Evolutionary conservation across 2,329 filamentous ascomycete genomes (phyloP), one percentile per base, ranked within the genome.

Genomic region (Cordyceps cicadae): DNA sequence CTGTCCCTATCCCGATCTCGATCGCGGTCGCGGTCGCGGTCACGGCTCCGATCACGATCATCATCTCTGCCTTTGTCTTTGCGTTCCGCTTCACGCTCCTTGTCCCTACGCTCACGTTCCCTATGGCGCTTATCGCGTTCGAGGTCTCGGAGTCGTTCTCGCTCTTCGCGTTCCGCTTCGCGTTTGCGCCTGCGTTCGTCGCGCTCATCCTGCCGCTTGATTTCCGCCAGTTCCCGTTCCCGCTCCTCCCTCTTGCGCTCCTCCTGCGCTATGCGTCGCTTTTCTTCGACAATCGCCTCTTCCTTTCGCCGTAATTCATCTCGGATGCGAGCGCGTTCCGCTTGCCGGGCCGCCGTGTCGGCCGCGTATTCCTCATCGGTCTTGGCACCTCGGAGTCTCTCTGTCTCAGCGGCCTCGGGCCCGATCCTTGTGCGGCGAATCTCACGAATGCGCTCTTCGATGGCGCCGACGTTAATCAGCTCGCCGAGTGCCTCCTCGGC

Each of bases 281-380:
- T 85, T 70, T 87, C 83, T 68, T 83, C 85, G 60, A 87, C 80
- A 39, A 84, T 81, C 59, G 83, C 81, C 21, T 78, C 78, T 64
- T 87, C 82, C 64, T 84, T 81, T 50, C 78, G 78, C 57, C 81
- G 77, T 19, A 86, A 75, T 65, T 87, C 83, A 52, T 86, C 81
- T 59, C 85, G 79, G 11, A 85, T 76, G 39, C 79, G 80, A 63
- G 87, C 84, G 12, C 88, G 82, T 59, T 86, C 82, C 9, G 79
- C 77, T 39, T 82, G 77, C 54, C 85, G 83, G 7, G 76, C 77
- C 11, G 83, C 80, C 2, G 86, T 87, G 62, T 90, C 88, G 52
- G 80, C 80, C 1, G 83, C 85, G 70, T 92, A 93, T 54, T 88
- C 85, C 60, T 87, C 83, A 66, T 93, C 89, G 1, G 85, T 88